A percentile compares a stretch with the other conserved stretches of the same genome.
Evolutionary conservation across 2,329 filamentous ascomycete genomes (phyloP).

Genomic region (Trichoderma sp.): DNA sequence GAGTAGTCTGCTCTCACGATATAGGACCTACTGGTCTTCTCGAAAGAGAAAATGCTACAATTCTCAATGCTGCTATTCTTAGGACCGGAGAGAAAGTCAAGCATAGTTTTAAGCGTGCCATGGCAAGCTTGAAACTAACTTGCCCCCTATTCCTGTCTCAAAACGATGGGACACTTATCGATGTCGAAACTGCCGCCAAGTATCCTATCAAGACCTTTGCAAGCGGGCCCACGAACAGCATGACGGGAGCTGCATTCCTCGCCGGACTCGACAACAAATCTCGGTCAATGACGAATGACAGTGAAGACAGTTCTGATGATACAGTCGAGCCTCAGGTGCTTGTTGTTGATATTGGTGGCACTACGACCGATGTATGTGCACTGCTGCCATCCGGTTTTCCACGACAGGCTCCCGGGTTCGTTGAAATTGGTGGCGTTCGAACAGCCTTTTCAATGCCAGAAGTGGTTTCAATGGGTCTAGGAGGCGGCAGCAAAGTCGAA

Average conservation of each 20-base stretch:
- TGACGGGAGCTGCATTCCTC: conserved; percentile 58
- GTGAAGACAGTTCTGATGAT: neutral
- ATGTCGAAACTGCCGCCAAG: conserved; percentile 51
- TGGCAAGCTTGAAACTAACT: conserved; percentile 46
- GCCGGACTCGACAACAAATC: conserved; percentile 48
- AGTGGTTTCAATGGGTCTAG: conserved; percentile 59
- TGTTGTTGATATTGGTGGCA: conserved; percentile 64
- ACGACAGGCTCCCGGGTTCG: conserved; percentile 61
- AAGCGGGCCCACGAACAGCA: conserved; percentile 58
- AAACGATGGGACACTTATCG: conserved; percentile 58
- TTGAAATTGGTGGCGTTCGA: conserved; percentile 60
- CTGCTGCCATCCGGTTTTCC: conserved; percentile 63
- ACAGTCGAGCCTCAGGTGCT: conserved; percentile 42
- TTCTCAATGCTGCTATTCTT: conserved; percentile 58
- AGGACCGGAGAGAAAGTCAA: conserved; percentile 52
- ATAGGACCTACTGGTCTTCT: conserved; percentile 51
- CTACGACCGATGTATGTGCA: conserved; percentile 63
- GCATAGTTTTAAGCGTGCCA: conserved; percentile 51
- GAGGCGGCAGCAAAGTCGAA: conserved; percentile 52
- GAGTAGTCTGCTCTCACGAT: conserved; percentile 49
- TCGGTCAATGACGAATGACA: conserved; percentile 18
- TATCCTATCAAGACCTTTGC: conserved; percentile 58
- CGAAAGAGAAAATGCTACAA: conserved; percentile 57
- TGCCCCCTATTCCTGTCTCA: conserved; percentile 56
- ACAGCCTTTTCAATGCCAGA: conserved; percentile 64